phyloP scores from a whole-genome alignment of 2,329 filamentous ascomycete species.

The Ceratocystis eucalypticola region DNA sequence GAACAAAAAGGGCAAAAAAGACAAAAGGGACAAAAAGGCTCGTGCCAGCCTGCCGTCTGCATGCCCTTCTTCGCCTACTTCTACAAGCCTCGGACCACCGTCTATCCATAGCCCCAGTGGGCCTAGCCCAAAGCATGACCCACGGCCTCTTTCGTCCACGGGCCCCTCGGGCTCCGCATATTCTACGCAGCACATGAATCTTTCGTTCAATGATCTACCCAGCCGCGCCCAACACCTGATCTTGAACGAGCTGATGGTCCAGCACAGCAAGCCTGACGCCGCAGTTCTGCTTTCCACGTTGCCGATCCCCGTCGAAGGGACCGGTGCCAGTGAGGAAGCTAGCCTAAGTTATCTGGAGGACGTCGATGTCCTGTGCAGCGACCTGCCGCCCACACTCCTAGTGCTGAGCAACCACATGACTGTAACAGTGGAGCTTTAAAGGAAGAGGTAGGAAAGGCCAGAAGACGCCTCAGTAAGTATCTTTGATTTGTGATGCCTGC shows the following conservation, averaged over 20 bases:
- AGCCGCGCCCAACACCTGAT: slow-evolving; percentile 76
- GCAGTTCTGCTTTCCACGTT: slow-evolving; percentile 74
- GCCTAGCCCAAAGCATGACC: background rate
- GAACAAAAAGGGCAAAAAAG: background rate
- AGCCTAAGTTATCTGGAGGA: slow-evolving; percentile 64
- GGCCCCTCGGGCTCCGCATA: slow-evolving; percentile 29
- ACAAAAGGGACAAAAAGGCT: background rate
- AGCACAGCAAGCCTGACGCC: slow-evolving; percentile 48
- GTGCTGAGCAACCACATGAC: slow-evolving; percentile 86
- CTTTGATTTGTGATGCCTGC: slow-evolving; percentile 19
- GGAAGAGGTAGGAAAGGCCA: slow-evolving; percentile 8
- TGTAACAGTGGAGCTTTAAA: slow-evolving; percentile 59
- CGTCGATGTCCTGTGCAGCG: slow-evolving; percentile 64
- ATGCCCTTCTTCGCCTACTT: background rate
- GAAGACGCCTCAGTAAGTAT: slow-evolving; percentile 9
- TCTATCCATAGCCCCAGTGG: background rate
- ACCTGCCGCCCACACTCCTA: slow-evolving; percentile 60
- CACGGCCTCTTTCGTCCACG: background rate
- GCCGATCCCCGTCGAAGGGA: slow-evolving; percentile 67
- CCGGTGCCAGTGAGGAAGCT: slow-evolving; percentile 53
- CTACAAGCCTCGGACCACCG: no score
- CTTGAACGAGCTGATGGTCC: slow-evolving; percentile 67
- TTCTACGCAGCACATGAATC: slow-evolving; percentile 48
- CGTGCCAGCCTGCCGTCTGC: background rate
- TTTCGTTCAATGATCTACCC: slow-evolving; percentile 78